Base-by-base conservation (phyloP, 129 eudicot genomes). In the Centella asiatica region DNA sequence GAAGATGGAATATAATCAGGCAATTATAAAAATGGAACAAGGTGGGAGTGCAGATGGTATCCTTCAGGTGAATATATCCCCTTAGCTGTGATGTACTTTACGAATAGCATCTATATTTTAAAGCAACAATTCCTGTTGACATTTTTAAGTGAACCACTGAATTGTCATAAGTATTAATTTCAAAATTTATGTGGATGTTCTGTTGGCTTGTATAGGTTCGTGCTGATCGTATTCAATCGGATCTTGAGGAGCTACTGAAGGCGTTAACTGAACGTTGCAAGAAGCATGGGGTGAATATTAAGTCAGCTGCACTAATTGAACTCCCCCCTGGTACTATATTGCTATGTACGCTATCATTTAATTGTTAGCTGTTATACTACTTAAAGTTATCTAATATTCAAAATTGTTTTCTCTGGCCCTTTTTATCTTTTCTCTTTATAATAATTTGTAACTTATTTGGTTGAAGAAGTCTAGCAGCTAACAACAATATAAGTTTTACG, bases 1-100 rank as follows among this genome's bases (percentile, higher is more conserved):
- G 59, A 92, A 92, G 78, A 75, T 64, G 82, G 98, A 92, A 77
- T 70, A 87, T 83, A 81, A 82, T 50, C 98, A 92, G 66, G 98
- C 98, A 36, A 84, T 92, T 25, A 80, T 67, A 34, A 92, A 82
- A 69, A 87, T 92, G 94, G 96, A 87, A 74, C 98, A 92, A 66
- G 98, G 96, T 80, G 98, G 96, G 71, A 90, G 97, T 46, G 86
- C 92, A 36, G 97, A 90, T 76, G 97, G 97, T 58, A 86, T 90
- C 72, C 97, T 90, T 72, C 94, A 92, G 89, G 98, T 90, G 61
- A 82, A 79, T 66, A 39, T 45, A 27, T 46, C 46, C 59, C 42
- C 44, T 74, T 18, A 22, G 48, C 10, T 65, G 29, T 67, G 31
- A 28, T 32, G 37, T 22, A 37, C 17, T 36, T 24, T 27, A 23